Percentiles rank a stretch among this genome's conserved stretches.
phyloP scores from a whole-genome alignment of 2,329 filamentous ascomycete species.

The Lecanicillium sp. region DNA sequence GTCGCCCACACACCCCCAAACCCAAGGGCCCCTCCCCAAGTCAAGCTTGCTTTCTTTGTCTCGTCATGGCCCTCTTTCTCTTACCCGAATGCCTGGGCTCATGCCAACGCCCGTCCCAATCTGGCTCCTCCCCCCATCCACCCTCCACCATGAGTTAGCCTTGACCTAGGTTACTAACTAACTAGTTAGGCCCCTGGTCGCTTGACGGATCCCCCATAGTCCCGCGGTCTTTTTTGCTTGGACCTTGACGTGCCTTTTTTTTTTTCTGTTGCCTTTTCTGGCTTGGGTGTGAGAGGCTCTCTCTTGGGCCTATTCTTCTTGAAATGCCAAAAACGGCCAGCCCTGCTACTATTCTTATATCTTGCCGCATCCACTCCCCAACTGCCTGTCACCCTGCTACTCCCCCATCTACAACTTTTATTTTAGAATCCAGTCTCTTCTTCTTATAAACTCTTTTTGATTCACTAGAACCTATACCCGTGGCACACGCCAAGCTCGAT shows the following conservation, averaged over 20 bases:
- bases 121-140: constrained; percentile 16
- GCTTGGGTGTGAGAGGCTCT: no score
- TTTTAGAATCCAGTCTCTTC: no score
- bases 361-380: constrained; percentile 10
- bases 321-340: neutral
- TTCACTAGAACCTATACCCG: neutral
- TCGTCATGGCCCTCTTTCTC: no score
- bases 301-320: constrained; percentile 2
- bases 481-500: neutral
- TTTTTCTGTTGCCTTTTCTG: neutral
- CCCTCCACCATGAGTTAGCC: neutral
- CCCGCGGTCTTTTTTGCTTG: constrained; percentile 11
- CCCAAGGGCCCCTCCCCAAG: no score
- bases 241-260: constrained; percentile 4
- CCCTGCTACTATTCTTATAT: constrained; percentile 13
- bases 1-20: no score
- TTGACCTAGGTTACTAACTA: neutral
- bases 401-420: neutral
- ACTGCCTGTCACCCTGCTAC: neutral
- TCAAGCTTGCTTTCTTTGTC: no score
- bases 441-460: no score
- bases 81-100: constrained; percentile 17
- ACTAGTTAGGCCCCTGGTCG: neutral
- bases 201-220: constrained; percentile 7
- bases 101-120: constrained; percentile 31